Base-by-base conservation (phyloP, 106 monocot genomes). In the Dendrobium officinale region DNA sequence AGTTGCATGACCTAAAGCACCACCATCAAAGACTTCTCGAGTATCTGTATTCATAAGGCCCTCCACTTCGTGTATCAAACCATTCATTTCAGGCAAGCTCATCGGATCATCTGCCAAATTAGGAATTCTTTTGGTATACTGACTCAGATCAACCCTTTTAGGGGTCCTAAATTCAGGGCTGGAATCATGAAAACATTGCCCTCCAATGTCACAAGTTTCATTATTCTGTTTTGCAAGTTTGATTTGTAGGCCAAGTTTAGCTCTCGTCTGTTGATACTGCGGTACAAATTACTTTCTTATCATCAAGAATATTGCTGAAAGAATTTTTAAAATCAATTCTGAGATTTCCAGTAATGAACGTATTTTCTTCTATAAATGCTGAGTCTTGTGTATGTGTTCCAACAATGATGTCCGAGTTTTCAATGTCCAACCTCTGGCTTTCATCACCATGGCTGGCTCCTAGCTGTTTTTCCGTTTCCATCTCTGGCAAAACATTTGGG, bases 51-150 rank as follows among this genome's bases (percentile, higher is more conserved):
- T 48, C 49, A 54, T 3, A 26, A 27, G 22, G 51, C 48, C 29
- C 51, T 51, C 75, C 29, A 3, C 73, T 19, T 82, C 24, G 10
- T 85, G 59, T 41, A 82, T 59, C 7, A 26, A 40, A 78, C 75
- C 54, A 33, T 55, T 72, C 11, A 47, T 82, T 72, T 77, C 77
- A 81, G 67, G 59, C 55, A 70, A 31, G 44, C 11, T 33, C 72
- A 76, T 79, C 55, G 78, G 82, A 56, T 85, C 78, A 55, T 51
- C 68, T 75, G 66, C 77, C 27, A 61, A 20, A 10, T 64, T 74
- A 78, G 59, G 20, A 76, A 49, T 77, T 22, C 72, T 24, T 16
- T 77, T 64, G 2, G 22, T 49, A 80, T 80, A 44, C 51, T 66
- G 42, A 18, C 42, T 78, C 31, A 40, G 43, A 49, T 58, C 81